Evolutionary conservation across 208 protist species (phyloP).

Genomic region (Crithidia sp.): DNA sequence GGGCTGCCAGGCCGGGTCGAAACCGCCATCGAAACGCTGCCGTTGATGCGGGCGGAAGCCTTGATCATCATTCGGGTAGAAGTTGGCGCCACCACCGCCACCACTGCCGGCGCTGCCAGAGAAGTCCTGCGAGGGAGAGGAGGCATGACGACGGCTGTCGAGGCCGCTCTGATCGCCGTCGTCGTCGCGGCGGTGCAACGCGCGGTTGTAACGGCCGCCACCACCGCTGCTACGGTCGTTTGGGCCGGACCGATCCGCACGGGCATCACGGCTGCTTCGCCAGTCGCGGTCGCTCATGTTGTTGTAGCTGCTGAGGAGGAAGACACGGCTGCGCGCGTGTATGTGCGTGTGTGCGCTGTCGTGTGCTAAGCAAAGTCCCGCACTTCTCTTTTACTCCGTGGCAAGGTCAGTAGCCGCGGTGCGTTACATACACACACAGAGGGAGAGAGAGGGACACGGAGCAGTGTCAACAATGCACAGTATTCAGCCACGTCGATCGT

Average conservation of each 20-base stretch:
- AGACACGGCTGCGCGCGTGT: not conserved
- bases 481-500: too few relatives aligned
- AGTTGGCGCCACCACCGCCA: not conserved
- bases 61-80: not conserved
- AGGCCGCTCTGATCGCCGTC: not conserved
- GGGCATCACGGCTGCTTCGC: constrained; percentile 21
- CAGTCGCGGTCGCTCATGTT: constrained; percentile 25
- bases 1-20: not conserved
- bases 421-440: too few relatives aligned
- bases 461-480: too few relatives aligned
- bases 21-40: not conserved
- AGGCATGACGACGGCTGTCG: constrained; percentile 4
- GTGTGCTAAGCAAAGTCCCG: too few relatives aligned
- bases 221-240: not conserved
- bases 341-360: not conserved
- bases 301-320: not conserved
- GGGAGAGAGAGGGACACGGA: too few relatives aligned
- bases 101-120: not conserved
- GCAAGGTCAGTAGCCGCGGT: too few relatives aligned
- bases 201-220: constrained; percentile 34
- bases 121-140: not conserved
- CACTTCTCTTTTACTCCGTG: not conserved
- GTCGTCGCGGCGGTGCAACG: constrained; percentile 25
- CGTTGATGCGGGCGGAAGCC: constrained; percentile 9
- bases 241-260: constrained; percentile 22